phyloP scores from a whole-genome alignment of 257 asterid species.

The Petunia secreta region DNA sequence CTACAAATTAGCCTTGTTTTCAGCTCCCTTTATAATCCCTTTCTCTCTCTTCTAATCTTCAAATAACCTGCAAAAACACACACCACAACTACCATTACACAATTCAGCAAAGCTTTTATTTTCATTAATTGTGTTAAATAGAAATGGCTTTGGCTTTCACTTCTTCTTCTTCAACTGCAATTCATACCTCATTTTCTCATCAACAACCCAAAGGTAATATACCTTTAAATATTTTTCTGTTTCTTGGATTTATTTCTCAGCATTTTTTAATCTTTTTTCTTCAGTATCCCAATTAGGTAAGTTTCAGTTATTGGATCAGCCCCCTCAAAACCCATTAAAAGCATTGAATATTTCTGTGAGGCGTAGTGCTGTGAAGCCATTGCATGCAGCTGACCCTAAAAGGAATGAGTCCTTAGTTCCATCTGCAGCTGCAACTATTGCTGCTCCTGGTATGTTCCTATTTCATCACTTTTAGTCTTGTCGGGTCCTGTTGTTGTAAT shows the following conservation, averaged over 20 bases:
- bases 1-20: constrained; percentile 34
- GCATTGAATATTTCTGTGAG: constrained; percentile 39
- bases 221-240: not conserved
- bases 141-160: constrained; percentile 67
- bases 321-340: constrained; percentile 38
- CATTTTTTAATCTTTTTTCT: not conserved
- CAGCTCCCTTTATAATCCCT: constrained; percentile 25
- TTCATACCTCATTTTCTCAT: constrained; percentile 41
- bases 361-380: constrained; percentile 53
- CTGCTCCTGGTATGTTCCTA: constrained; percentile 49
- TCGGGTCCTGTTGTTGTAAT: not conserved
- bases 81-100: not conserved
- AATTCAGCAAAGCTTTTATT: not conserved
- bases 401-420: constrained; percentile 56
- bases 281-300: constrained; percentile 51
- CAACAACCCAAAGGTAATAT: constrained; percentile 58
- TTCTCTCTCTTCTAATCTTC: constrained; percentile 16
- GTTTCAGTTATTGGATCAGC: constrained; percentile 55
- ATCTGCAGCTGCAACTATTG: constrained; percentile 49
- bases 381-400: constrained; percentile 58
- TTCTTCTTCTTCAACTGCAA: constrained; percentile 61
- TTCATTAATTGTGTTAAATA: too few species aligned
- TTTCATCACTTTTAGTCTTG: not conserved
- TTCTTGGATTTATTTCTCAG: not conserved
- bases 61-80: not conserved